Evolutionary conservation across 2,329 filamentous ascomycete genomes (phyloP).

Genomic region (Microsporum ferrugineum): DNA sequence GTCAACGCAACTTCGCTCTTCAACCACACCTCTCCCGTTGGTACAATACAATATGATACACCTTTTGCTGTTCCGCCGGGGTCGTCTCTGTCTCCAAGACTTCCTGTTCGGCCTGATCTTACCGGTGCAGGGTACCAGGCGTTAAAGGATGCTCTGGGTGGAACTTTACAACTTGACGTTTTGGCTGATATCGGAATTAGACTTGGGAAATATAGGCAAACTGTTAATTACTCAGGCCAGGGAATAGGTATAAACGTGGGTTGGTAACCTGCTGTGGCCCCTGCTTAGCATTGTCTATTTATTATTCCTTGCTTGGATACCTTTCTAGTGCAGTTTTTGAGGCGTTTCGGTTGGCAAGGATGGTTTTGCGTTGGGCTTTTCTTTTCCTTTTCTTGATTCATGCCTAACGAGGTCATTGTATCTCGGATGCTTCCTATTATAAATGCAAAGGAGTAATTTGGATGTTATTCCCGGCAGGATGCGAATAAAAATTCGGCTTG

Average conservation of each 20-base stretch:
- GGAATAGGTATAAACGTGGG: conserved; percentile 58
- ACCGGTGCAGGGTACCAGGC: conserved; percentile 73
- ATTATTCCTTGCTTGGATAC: background rate
- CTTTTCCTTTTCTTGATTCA: background rate
- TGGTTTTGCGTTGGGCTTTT: background rate
- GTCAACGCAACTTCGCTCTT: conserved; percentile 80
- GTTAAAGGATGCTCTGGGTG: conserved; percentile 67
- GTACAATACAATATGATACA: conserved; percentile 61
- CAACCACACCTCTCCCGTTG: conserved; percentile 65
- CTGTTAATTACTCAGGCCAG: conserved; percentile 56
- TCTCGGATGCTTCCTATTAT: background rate
- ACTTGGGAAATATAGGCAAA: conserved; percentile 63
- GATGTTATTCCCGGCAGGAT: background rate
- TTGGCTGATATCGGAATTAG: conserved; percentile 62
- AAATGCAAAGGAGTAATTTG: background rate
- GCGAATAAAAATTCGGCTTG: background rate
- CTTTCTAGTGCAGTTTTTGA: background rate
- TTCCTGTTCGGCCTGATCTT: conserved; percentile 73
- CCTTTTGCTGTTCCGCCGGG: conserved; percentile 71
- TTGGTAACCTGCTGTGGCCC: conserved; percentile 15
- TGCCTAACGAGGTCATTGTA: background rate
- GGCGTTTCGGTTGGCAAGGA: background rate
- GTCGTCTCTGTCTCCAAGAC: conserved; percentile 55
- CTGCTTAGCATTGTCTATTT: background rate
- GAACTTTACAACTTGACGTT: conserved; percentile 65